Base-by-base conservation (phyloP, 2,329 filamentous ascomycete genomes). In the Pseudopyricularia cyperi region DNA sequence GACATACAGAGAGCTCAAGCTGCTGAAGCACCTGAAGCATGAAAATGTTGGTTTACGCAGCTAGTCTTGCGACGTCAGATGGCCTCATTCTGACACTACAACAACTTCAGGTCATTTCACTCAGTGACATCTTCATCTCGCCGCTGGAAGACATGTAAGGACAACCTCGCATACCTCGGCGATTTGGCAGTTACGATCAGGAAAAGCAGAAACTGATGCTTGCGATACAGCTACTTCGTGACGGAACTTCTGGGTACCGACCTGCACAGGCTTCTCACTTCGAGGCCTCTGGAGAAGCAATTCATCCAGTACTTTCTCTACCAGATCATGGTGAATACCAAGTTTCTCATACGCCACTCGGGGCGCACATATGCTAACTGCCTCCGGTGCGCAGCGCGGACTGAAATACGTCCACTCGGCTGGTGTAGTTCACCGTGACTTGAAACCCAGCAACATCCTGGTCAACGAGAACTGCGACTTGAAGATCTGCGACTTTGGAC, bases 221-320 rank as follows among this genome's bases (percentile, higher is more conserved):
- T 50, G 46, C 22, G 14, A 46, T 52, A 39, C 65, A 95, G 89
- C 69, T 96, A 97, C 75, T 95, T 96, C 66, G 93, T 98, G 64
- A 98, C 93, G 62, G 93, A 98, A 71, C 82, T 98, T 54, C 80
- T 98, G 57, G 93, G 93, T 54, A 98, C 93, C 63, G 93, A 98
- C 69, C 77, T 98, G 57, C 93, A 98, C 73, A 84, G 93, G 59
- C 80, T 98, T 56, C 80, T 98, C 61, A 97, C 91, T 50, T 97
- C 93, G 48, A 79, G 93, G 66, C 93, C 93, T 24, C 82, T 98
- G 51, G 93, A 98, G 77, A 97, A 95, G 74, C 93, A 98, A 70
- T 98, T 98, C 70, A 97, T 98, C 63, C 93, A 98, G 73, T 98
- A 98, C 73, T 98, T 98, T 68, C 80, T 98, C 55, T 98, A 98